phyloP scores from a whole-genome alignment of 495 filamentous ascomycete species.

The Penicillium diatomitis region DNA sequence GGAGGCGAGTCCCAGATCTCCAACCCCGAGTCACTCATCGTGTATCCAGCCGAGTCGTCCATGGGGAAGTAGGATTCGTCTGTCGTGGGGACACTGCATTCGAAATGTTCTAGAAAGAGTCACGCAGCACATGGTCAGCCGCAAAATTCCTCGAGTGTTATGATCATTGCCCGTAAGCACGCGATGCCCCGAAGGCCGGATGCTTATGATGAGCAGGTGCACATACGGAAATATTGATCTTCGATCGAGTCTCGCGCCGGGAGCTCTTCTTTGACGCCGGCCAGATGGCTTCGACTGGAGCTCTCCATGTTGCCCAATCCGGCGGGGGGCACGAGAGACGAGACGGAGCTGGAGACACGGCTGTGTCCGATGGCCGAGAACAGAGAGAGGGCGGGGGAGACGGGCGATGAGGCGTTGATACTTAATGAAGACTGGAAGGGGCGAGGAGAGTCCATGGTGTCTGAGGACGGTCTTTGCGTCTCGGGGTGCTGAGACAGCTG shows the following conservation, averaged over 20 bases:
- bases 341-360: constrained; percentile 48
- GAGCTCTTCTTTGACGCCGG: constrained; percentile 46
- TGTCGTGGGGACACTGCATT: constrained; percentile 14
- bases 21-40: constrained; percentile 51
- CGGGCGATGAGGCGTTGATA: constrained; percentile 33
- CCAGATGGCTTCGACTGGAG: constrained; percentile 37
- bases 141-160: neutral
- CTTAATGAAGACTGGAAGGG: constrained; percentile 23
- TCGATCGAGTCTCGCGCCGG: constrained; percentile 33
- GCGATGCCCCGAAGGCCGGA: too few species aligned
- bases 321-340: constrained; percentile 48
- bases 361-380: constrained; percentile 34
- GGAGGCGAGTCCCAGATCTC: constrained; percentile 47
- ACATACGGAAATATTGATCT: constrained; percentile 38
- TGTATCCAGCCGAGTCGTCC: constrained; percentile 44
- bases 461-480: constrained; percentile 14
- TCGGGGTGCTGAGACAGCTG: constrained; percentile 15
- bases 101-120: constrained; percentile 27
- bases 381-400: constrained; percentile 34
- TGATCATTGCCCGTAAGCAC: too few species aligned
- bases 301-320: constrained; percentile 43
- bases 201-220: constrained; percentile 2
- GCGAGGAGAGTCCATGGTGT: constrained; percentile 12
- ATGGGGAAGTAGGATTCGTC: constrained; percentile 30
- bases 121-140: neutral